Evolutionary conservation across 169 alveolate species (phyloP).

Genomic region (Toxoplasma gondii): DNA sequence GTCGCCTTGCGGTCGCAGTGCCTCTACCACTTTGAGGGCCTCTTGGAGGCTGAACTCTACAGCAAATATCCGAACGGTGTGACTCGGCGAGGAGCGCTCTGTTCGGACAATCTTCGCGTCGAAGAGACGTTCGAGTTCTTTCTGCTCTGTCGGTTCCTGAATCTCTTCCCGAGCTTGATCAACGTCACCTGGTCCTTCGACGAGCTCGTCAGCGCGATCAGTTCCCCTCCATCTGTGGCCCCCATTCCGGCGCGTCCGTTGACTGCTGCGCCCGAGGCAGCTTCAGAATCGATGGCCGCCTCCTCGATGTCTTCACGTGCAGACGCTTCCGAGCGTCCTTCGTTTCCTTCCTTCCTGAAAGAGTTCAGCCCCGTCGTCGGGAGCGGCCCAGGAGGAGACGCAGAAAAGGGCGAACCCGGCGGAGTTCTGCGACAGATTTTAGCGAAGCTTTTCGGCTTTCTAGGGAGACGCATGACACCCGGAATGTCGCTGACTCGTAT

Average conservation of each 20-base stretch:
- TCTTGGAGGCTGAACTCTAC: background rate
- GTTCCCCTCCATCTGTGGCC: background rate
- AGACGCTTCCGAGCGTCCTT: background rate
- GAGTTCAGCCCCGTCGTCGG: background rate
- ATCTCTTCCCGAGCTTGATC: background rate
- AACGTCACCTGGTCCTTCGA: constrained; percentile 29
- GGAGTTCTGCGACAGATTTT: background rate
- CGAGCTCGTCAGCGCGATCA: background rate
- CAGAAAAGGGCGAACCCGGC: background rate
- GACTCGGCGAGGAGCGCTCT: background rate
- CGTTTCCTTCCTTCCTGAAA: background rate
- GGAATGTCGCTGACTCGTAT: constrained; percentile 6
- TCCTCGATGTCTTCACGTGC: background rate
- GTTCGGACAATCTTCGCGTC: background rate
- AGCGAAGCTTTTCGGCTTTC: background rate
- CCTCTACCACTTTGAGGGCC: background rate
- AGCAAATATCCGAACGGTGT: background rate
- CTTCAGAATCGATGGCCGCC: background rate
- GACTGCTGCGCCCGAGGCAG: constrained; percentile 20
- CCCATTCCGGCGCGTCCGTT: background rate
- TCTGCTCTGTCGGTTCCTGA: constrained; percentile 19
- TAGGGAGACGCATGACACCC: background rate
- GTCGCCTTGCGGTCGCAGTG: background rate
- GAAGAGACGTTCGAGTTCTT: constrained; percentile 10
- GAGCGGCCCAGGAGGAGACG: background rate